A percentile compares a stretch with the other conserved stretches of the same genome.
Evolutionary conservation across 352 stramenopile species (phyloP).

Genomic region (Pythium scleroteichum): DNA sequence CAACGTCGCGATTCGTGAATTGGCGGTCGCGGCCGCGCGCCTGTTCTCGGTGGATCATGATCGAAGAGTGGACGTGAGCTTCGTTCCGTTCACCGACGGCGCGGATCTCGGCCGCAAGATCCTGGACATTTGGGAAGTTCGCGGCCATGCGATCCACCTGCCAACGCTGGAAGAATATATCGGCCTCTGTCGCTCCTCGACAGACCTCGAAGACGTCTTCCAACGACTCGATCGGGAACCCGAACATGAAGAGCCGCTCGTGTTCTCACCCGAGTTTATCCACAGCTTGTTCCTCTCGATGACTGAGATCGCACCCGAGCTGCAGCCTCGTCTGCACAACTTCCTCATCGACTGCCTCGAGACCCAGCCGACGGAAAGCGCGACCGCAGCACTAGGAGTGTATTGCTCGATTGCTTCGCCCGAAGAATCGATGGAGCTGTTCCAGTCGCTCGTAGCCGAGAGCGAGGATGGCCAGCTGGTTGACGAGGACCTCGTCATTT

Average conservation of each 20-base stretch:
- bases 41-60: conserved; percentile 5
- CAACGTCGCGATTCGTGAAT: conserved; percentile 1
- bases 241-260: conserved; percentile 22
- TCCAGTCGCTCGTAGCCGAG: conserved; percentile 38
- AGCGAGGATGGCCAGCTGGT: conserved; percentile 33
- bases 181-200: conserved; percentile 3
- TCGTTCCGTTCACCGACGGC: conserved; percentile 6
- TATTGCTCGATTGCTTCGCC: conserved; percentile 51
- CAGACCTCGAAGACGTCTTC: conserved; percentile 22
- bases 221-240: conserved; percentile 40
- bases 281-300: conserved; percentile 55
- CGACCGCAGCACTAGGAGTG: conserved; percentile 48
- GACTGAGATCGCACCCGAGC: conserved; percentile 29
- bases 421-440: conserved; percentile 36
- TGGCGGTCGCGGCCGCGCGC: conserved; percentile 9
- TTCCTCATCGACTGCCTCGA: conserved; percentile 50
- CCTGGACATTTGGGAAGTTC: conserved; percentile 14
- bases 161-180: conserved; percentile 20
- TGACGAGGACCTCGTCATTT: conserved; percentile 62
- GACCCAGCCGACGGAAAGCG: conserved; percentile 38
- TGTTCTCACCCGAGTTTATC: conserved; percentile 48
- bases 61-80: conserved; percentile 1
- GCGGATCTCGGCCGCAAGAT: conserved; percentile 17
- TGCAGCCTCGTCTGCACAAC: conserved; percentile 35
- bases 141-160: conserved; percentile 11